Percentiles rank a stretch among this genome's conserved stretches.
These are phyloP conservation scores for Eucalyptus cladocalyx DNA, from an alignment of 345 rosid genomes.

Conservation along the genomic window DNA sequence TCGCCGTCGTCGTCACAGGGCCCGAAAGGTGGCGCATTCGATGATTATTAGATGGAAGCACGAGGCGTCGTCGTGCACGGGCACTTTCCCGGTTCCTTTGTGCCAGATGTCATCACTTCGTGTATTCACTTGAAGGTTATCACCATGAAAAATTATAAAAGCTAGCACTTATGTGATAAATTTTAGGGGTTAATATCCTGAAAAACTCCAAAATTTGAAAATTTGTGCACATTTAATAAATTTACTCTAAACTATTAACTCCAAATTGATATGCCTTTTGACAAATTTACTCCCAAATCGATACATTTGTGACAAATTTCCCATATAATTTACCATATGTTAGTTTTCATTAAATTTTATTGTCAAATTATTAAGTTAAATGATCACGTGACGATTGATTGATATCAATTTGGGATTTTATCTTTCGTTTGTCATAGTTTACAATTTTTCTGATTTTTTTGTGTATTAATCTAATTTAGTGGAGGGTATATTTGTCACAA, in stretches of 20 bases:
- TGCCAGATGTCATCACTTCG: neutral
- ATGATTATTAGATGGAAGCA: neutral
- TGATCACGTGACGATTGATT: fast-evolving
- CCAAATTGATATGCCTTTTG: fast-evolving
- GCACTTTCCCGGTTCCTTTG: neutral
- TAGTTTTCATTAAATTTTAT: no score
- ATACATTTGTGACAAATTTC: fast-evolving
- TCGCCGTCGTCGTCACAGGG: neutral
- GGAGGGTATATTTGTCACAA: no score
- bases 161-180: no score
- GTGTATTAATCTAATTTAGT: no score
- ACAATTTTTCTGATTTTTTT: no score
- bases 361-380: no score
- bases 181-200: fast-evolving
- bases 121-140: neutral
- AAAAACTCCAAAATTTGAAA: fast-evolving
- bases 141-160: no score
- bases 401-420: no score
- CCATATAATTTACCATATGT: no score
- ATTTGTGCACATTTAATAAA: fast-evolving
- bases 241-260: no score
- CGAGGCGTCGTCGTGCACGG: neutral
- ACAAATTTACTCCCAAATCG: fast-evolving
- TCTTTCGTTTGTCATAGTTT: fast-evolving
- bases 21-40: neutral